These are phyloP conservation scores for Tylopilus felleus DNA, from an alignment of 768 basidiomycete species.

Conservation along the genomic window DNA sequence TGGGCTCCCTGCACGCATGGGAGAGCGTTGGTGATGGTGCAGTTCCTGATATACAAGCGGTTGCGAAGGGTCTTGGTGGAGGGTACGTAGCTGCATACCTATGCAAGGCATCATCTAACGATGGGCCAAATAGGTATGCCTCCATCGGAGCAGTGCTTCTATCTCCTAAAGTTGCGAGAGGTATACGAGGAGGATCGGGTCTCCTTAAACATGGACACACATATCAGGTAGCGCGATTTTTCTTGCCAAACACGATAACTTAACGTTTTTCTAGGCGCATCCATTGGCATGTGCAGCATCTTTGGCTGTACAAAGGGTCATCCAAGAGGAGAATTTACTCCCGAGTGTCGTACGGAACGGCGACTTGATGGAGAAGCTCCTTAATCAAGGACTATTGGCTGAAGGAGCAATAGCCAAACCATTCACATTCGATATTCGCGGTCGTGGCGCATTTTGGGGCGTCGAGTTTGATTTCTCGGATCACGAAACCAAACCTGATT, in stretches of 20 bases:
- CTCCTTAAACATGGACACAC: constrained; percentile 85
- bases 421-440: constrained; percentile 76
- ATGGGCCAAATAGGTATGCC: constrained; percentile 52
- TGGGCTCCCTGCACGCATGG: constrained; percentile 88
- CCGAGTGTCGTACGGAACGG: constrained; percentile 60
- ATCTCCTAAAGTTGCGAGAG: constrained; percentile 65
- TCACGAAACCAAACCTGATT: constrained; percentile 42
- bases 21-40: constrained; percentile 75
- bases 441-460: constrained; percentile 80
- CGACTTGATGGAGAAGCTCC: constrained; percentile 52
- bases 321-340: constrained; percentile 67
- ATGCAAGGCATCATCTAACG: constrained; percentile 1
- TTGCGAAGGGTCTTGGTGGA: constrained; percentile 89
- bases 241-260: neutral
- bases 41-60: constrained; percentile 80
- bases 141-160: constrained; percentile 81
- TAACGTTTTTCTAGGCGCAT: constrained; percentile 47
- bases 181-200: constrained; percentile 64
- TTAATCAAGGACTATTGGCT: constrained; percentile 51
- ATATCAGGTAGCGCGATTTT: constrained; percentile 53
- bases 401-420: constrained; percentile 59
- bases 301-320: constrained; percentile 76
- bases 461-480: constrained; percentile 74
- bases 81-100: constrained; percentile 48
- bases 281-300: constrained; percentile 76